phyloP scores from a whole-genome alignment of 192 early-diverging fungal species.

The Gaertneriomyces semiglobifer region DNA sequence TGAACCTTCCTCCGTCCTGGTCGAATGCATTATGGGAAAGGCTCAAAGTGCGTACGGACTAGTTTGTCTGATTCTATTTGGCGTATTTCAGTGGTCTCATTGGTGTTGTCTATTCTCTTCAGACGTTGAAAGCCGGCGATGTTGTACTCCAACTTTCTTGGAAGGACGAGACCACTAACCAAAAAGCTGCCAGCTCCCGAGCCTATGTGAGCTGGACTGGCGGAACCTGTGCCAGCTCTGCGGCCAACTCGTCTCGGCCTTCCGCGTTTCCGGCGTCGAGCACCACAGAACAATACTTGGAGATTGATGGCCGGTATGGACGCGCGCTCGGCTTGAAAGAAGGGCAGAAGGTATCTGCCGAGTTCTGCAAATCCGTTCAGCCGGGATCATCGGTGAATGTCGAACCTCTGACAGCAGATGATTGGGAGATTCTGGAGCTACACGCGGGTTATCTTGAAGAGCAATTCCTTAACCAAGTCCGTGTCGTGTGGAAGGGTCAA shows the following conservation, averaged over 20 bases:
- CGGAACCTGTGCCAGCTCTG: slow-evolving; percentile 27
- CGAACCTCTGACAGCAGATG: slow-evolving; percentile 43
- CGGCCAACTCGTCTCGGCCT: not conserved
- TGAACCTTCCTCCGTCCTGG: slow-evolving; percentile 75
- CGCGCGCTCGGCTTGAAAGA: slow-evolving; percentile 18
- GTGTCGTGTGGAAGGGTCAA: slow-evolving; percentile 36
- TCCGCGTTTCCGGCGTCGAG: not conserved
- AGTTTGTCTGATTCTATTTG: not conserved
- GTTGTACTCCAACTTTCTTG: slow-evolving; percentile 14
- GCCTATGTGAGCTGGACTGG: slow-evolving; percentile 69
- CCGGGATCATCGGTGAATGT: slow-evolving; percentile 35
- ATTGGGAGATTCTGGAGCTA: slow-evolving; percentile 56
- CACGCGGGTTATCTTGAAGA: slow-evolving; percentile 48
- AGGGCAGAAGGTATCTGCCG: slow-evolving; percentile 27
- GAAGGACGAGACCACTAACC: slow-evolving; percentile 12
- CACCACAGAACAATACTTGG: slow-evolving; percentile 9
- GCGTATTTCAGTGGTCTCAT: not conserved
- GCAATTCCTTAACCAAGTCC: slow-evolving; percentile 45
- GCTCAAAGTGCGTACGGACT: slow-evolving; percentile 49
- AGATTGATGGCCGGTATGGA: slow-evolving; percentile 31
- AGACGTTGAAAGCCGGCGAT: slow-evolving; percentile 13
- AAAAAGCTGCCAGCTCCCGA: slow-evolving; percentile 22
- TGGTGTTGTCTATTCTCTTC: not conserved
- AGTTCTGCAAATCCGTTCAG: slow-evolving; percentile 16
- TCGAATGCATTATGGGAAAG: slow-evolving; percentile 64